Conservation (phyloP, 768 basidiomycete genomes). For the Podaxis sp. region DNA sequence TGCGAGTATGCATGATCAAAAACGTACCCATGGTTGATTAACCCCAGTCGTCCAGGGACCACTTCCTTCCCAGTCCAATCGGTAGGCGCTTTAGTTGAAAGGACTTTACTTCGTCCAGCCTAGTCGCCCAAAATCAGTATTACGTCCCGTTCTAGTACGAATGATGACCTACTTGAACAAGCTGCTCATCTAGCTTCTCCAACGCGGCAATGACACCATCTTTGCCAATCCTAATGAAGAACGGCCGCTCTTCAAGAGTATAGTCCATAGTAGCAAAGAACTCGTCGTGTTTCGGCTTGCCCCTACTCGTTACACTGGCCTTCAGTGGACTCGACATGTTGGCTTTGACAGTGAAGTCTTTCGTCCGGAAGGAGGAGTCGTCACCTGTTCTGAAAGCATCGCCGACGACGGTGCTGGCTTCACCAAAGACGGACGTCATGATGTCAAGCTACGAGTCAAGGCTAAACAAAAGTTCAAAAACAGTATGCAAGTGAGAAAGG, state of each 20-base stretch:
- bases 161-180: constrained; percentile 42
- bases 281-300: constrained; percentile 25
- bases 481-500: not conserved
- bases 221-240: constrained; percentile 68
- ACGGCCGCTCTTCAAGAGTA: constrained; percentile 57
- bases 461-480: not conserved
- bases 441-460: not conserved
- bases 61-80: constrained; percentile 74
- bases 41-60: constrained; percentile 67
- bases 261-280: constrained; percentile 52
- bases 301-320: constrained; percentile 3
- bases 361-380: constrained; percentile 17
- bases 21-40: constrained; percentile 67
- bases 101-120: constrained; percentile 54
- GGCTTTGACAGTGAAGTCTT: constrained; percentile 10
- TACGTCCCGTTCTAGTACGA: not conserved
- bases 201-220: constrained; percentile 70
- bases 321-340: constrained; percentile 12
- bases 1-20: not conserved
- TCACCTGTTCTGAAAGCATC: constrained; percentile 30
- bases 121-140: constrained; percentile 26
- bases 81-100: constrained; percentile 70
- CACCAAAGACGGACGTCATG: constrained; percentile 40
- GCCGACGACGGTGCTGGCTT: constrained; percentile 46
- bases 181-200: constrained; percentile 65